Percentiles rank a stretch among this genome's conserved stretches.
These are phyloP conservation scores for Penicillium brasilianum DNA, from an alignment of 2,329 filamentous ascomycete genomes.

Conservation along the genomic window DNA sequence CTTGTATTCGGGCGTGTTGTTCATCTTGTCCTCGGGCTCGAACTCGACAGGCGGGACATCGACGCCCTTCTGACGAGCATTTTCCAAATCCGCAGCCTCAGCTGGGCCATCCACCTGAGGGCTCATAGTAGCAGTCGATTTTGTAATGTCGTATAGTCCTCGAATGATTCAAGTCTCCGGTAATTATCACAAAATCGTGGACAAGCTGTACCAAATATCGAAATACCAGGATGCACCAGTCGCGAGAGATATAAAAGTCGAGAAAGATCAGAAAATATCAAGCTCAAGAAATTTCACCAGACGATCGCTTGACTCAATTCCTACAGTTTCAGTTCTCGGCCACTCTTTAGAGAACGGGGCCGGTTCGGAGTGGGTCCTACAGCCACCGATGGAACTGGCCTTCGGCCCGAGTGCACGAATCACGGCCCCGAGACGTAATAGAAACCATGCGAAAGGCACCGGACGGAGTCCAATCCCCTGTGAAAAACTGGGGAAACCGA, in stretches of 20 bases:
- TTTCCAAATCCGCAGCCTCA: constrained; percentile 9
- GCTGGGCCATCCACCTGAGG: background rate
- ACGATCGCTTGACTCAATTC: constrained; percentile 16
- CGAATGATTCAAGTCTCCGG: background rate
- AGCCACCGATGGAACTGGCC: constrained; percentile 9
- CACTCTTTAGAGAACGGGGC: background rate
- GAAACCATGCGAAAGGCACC: constrained; percentile 15
- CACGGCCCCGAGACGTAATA: constrained; percentile 24
- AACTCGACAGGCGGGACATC: constrained; percentile 2
- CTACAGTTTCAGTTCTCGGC: constrained; percentile 11
- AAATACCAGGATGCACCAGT: background rate
- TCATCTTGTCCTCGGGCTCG: constrained; percentile 27
- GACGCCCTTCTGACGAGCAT: background rate
- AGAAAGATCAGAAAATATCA: background rate
- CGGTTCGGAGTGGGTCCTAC: constrained; percentile 13
- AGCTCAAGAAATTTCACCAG: constrained; percentile 4
- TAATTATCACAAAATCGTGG: background rate
- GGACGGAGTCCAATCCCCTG: constrained; percentile 5
- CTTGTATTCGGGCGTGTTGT: constrained; percentile 24
- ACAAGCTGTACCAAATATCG: background rate
- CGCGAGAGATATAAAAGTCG: background rate
- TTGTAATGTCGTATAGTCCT: background rate
- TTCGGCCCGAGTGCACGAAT: constrained; percentile 21
- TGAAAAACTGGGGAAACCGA: constrained; percentile 23
- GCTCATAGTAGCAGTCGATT: constrained; percentile 11